Conservation (phyloP, 768 basidiomycete species). For the Nidularia pulvinata region DNA sequence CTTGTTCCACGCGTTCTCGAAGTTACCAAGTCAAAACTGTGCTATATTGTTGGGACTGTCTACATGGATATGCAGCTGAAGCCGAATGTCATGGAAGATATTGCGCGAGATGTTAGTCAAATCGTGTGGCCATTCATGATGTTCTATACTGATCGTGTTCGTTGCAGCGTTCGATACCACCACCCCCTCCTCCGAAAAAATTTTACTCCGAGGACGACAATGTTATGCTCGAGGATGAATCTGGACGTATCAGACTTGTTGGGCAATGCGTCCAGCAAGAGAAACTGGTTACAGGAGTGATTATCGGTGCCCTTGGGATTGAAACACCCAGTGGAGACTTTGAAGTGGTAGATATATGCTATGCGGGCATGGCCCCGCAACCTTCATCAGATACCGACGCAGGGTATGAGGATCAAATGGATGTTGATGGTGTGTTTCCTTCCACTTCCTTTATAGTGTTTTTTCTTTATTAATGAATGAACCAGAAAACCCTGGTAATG, state of each 20-base stretch:
- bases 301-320: constrained; percentile 87
- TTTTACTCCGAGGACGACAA: constrained; percentile 77
- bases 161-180: constrained; percentile 84
- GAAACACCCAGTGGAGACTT: constrained; percentile 92
- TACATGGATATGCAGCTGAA: constrained; percentile 99
- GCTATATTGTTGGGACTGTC: constrained; percentile 92
- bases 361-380: constrained; percentile 80
- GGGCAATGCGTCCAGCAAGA: constrained; percentile 66
- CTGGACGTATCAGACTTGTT: constrained; percentile 86
- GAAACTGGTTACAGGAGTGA: constrained; percentile 86
- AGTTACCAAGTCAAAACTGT: constrained; percentile 80
- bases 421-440: constrained; percentile 60
- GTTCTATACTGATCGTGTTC: constrained; percentile 1
- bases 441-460: too few relatives aligned
- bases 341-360: constrained; percentile 89
- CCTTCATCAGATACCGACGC: constrained; percentile 20
- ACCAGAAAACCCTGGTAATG: constrained; percentile 3
- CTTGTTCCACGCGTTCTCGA: constrained; percentile 86
- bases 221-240: constrained; percentile 95
- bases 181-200: constrained; percentile 76
- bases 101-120: constrained; percentile 83
- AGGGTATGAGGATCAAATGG: constrained; percentile 46
- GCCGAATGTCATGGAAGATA: constrained; percentile 96
- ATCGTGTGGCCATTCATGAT: background rate
- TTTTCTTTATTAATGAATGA: constrained; percentile 3